A percentile compares a stretch with the other conserved stretches of the same genome.
These are phyloP conservation scores for Plasmodium vivax DNA, from an alignment of 169 alveolate genomes.

Conservation along the genomic window DNA sequence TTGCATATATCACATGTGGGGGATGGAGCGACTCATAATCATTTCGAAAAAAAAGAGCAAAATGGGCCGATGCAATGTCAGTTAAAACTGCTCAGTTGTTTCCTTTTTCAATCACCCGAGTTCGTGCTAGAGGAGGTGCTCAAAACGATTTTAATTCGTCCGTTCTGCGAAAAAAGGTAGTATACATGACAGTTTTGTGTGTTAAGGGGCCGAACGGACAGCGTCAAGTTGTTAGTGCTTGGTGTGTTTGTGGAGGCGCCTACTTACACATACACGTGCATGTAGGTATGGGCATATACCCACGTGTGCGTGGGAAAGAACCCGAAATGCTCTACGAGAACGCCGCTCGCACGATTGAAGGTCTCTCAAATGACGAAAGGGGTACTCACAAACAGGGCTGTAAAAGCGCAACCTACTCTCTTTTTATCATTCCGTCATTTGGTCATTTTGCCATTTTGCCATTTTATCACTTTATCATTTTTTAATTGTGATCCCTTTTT, in stretches of 20 bases:
- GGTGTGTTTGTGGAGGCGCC: neutral
- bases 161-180: slow-evolving; percentile 75
- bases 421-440: neutral
- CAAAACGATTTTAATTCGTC: slow-evolving; percentile 83
- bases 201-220: neutral
- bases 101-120: slow-evolving; percentile 40
- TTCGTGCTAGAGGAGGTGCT: slow-evolving; percentile 77
- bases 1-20: neutral
- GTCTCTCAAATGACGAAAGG: neutral
- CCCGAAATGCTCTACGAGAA: neutral
- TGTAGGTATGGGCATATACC: neutral
- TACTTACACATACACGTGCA: neutral
- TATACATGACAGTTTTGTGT: neutral
- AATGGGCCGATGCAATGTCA: neutral
- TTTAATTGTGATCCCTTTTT: neutral
- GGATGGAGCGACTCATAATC: neutral
- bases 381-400: neutral
- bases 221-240: neutral
- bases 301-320: neutral
- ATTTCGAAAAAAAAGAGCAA: neutral
- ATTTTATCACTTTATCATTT: neutral
- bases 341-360: too few relatives aligned
- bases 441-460: too few relatives aligned
- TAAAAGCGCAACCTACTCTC: neutral
- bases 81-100: neutral